Conservation (phyloP, 2,329 filamentous ascomycete species). For the Fusarium musae region DNA sequence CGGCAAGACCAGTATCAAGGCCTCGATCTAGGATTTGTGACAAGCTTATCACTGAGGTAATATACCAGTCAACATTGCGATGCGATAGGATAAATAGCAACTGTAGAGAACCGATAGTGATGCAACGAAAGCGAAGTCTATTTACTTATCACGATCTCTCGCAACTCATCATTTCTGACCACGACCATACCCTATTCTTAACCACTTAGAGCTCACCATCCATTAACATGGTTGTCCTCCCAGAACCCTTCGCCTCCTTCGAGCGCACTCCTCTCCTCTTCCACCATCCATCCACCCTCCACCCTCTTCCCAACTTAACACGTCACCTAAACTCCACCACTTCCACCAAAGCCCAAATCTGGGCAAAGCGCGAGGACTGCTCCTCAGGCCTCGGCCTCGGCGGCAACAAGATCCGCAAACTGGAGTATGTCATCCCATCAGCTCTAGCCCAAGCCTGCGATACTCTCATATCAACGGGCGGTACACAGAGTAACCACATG, state of each 20-base stretch:
- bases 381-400: not conserved
- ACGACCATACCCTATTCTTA: no score
- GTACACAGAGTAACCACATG: not conserved
- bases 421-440: not conserved
- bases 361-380: not conserved
- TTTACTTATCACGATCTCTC: not conserved
- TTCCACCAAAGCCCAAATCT: not conserved
- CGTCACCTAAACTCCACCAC: not conserved
- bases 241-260: not conserved
- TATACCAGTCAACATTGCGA: fast-evolving
- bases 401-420: not conserved
- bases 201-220: no score
- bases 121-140: no score
- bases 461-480: not conserved
- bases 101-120: no score
- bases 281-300: not conserved
- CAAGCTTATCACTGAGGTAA: not conserved
- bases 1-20: not conserved
- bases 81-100: not conserved
- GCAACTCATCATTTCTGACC: not conserved
- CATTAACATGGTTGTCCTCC: not conserved
- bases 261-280: not conserved
- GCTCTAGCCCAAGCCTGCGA: not conserved
- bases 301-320: not conserved
- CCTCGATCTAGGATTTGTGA: not conserved